phyloP scores from a whole-genome alignment of 1,139 yeast species.

The Yamadazyma oceani region DNA sequence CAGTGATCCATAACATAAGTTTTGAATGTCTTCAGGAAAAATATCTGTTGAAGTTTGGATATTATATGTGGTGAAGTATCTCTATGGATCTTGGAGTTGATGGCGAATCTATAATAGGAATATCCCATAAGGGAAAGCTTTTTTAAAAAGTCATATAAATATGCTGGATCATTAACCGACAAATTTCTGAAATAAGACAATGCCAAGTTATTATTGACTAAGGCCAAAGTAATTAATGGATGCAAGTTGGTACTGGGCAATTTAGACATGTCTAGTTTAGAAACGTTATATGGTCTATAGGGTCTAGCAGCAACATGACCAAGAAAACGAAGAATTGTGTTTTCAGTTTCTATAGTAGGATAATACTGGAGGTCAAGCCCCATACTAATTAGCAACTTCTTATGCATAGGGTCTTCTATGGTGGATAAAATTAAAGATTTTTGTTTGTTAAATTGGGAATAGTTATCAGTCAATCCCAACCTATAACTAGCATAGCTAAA shows the following conservation, averaged over 20 bases:
- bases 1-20: constrained; percentile 7
- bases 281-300: not conserved
- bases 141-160: constrained; percentile 2
- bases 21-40: constrained; percentile 11
- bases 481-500: not conserved
- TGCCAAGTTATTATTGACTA: constrained; percentile 6
- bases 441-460: not conserved
- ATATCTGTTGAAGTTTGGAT: not conserved
- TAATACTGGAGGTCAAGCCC: not conserved
- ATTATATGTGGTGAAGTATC: not conserved
- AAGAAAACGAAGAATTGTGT: not conserved
- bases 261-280: not conserved
- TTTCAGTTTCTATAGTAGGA: not conserved
- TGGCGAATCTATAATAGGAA: constrained; percentile 8
- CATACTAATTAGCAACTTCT: not conserved
- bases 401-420: not conserved
- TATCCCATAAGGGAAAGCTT: constrained; percentile 8
- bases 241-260: not conserved
- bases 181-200: constrained; percentile 3
- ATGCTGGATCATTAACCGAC: not conserved
- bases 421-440: not conserved
- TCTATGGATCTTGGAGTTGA: not conserved
- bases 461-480: constrained; percentile 1
- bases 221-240: not conserved
- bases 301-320: not conserved